phyloP scores from a whole-genome alignment of 257 asterid genomes.

The Rehmannia glutinosa region DNA sequence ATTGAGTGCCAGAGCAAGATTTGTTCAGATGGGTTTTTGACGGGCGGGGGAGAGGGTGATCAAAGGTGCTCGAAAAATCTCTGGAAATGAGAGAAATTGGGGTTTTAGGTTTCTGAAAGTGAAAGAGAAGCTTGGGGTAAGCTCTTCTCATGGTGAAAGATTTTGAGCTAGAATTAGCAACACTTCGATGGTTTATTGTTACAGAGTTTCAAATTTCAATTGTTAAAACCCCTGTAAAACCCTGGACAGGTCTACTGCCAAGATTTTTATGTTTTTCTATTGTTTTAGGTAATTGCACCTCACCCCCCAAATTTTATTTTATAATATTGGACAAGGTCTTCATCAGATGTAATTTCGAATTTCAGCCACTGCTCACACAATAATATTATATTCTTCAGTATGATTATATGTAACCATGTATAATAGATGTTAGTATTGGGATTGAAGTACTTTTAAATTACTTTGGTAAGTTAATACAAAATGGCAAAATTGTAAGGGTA shows the following conservation, averaged over 20 bases:
- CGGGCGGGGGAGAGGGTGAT: slow-evolving; percentile 16
- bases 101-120: slow-evolving; percentile 34
- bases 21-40: slow-evolving; percentile 33
- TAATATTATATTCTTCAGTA: no score
- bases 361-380: no score
- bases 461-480: no score
- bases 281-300: no score
- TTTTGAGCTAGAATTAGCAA: neutral
- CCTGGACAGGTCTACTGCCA: neutral
- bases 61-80: slow-evolving; percentile 19
- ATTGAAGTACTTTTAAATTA: no score
- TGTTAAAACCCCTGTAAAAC: slow-evolving; percentile 27
- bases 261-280: neutral
- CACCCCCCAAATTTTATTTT: no score
- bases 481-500: no score
- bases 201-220: neutral
- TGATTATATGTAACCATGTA: no score
- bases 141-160: slow-evolving; percentile 60
- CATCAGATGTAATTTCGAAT: no score
- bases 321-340: no score
- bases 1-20: slow-evolving; percentile 27
- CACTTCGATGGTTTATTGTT: neutral
- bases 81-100: slow-evolving; percentile 28
- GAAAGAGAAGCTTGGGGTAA: slow-evolving; percentile 39
- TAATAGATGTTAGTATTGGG: neutral